Conservation (phyloP, 2,329 filamentous ascomycete species). For the Fusarium guadeloupense region DNA sequence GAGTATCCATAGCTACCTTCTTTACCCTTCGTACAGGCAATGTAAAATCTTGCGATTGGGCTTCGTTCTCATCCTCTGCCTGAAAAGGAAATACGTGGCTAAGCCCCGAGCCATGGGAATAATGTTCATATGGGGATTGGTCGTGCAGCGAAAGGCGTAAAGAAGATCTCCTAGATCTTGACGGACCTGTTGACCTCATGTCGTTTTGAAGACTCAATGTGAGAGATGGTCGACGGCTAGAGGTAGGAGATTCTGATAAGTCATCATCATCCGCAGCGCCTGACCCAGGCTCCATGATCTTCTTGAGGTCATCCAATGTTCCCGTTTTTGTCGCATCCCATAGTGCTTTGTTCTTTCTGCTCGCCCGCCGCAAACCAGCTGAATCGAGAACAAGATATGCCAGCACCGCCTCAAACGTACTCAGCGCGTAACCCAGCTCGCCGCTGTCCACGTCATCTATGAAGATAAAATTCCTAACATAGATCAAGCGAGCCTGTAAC, state of each 20-base stretch:
- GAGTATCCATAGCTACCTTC: conserved; percentile 87
- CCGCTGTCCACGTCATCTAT: conserved; percentile 97
- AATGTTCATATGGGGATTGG: conserved; percentile 55
- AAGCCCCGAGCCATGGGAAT: conserved; percentile 67
- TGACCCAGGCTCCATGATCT: conserved; percentile 78
- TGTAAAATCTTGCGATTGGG: conserved; percentile 40
- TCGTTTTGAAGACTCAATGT: conserved; percentile 60
- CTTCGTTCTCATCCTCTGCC: conserved; percentile 55
- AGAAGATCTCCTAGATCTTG: conserved; percentile 52
- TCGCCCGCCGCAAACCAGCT: conserved; percentile 81
- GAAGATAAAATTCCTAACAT: conserved; percentile 97
- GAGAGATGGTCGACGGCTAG: conserved; percentile 57
- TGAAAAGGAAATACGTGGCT: conserved; percentile 95
- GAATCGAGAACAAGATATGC: conserved; percentile 88
- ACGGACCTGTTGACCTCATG: conserved; percentile 35
- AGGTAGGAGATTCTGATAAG: conserved; percentile 49
- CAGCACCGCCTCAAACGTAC: conserved; percentile 93
- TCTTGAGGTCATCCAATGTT: conserved; percentile 76
- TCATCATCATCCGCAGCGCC: conserved; percentile 60
- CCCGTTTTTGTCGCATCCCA: conserved; percentile 90
- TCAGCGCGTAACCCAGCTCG: conserved; percentile 94
- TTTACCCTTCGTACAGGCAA: conserved; percentile 66
- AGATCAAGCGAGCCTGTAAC: conserved; percentile 87
- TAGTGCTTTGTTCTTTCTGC: conserved; percentile 82
- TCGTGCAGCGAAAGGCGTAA: conserved; percentile 47